Conservation (phyloP, 192 early-diverging fungal species). For the Rhizophagus clarus region DNA sequence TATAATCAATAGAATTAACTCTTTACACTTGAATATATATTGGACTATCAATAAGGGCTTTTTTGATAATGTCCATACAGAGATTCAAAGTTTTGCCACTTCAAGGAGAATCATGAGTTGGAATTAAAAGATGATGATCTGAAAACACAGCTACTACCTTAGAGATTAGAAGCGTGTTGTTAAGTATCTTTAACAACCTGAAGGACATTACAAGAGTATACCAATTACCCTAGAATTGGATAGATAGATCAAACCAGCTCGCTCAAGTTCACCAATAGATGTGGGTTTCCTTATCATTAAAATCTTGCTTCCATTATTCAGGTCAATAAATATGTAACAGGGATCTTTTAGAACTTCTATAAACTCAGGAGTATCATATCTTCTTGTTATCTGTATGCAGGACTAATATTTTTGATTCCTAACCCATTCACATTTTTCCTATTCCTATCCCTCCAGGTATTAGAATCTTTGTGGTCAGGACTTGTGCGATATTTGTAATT, state of each 20-base stretch:
- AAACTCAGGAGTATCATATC: too few species aligned
- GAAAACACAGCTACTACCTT: constrained; percentile 20
- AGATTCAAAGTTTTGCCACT: constrained; percentile 25
- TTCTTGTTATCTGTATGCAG: too few species aligned
- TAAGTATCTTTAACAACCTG: constrained; percentile 12
- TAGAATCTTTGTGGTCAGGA: too few species aligned
- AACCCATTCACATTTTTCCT: too few species aligned
- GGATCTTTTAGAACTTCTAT: too few species aligned
- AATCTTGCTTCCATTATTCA: too few species aligned
- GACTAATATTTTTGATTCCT: too few species aligned
- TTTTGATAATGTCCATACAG: constrained; percentile 20
- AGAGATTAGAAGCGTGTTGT: constrained; percentile 5
- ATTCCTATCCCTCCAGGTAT: too few species aligned
- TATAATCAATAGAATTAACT: too few species aligned
- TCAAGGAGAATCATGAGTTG: constrained; percentile 22
- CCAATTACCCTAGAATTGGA: constrained; percentile 2
- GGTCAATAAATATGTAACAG: too few species aligned
- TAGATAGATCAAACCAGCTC: constrained; percentile 21
- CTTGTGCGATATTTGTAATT: too few species aligned
- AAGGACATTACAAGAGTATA: constrained; percentile 22
- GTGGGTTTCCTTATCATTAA: too few species aligned
- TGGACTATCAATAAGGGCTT: constrained; percentile 26
- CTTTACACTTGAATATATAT: background rate
- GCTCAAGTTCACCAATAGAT: constrained; percentile 29
- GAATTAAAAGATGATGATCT: constrained; percentile 27